Conservation (phyloP, 345 rosid species). For the Clausena lansium region DNA sequence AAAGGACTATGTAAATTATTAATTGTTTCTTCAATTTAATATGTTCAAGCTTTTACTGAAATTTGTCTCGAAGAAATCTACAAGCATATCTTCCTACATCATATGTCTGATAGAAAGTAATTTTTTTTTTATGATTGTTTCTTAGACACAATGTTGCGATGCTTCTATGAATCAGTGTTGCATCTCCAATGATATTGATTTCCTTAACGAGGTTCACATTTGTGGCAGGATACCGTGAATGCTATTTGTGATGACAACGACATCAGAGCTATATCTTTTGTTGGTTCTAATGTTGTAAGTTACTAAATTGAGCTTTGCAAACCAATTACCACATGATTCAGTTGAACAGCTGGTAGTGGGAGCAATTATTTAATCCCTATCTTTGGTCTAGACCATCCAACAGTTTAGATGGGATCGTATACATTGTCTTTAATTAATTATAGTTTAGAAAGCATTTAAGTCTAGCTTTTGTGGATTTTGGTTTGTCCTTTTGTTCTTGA, state of each 20-base stretch:
- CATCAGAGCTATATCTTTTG: conserved; percentile 89
- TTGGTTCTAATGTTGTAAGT: conserved; percentile 93
- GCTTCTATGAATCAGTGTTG: background rate
- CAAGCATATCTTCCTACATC: background rate
- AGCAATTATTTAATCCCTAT: background rate
- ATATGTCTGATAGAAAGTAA: background rate
- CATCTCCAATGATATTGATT: background rate
- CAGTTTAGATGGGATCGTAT: background rate
- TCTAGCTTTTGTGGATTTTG: background rate
- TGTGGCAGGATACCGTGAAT: conserved; percentile 77
- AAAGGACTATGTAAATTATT: background rate
- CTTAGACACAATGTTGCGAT: background rate
- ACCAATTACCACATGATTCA: background rate
- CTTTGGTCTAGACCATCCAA: background rate
- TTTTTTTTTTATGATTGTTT: background rate
- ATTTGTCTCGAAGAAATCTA: background rate
- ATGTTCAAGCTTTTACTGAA: background rate
- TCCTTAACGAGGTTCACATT: conserved; percentile 14
- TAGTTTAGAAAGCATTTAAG: background rate
- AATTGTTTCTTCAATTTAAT: background rate
- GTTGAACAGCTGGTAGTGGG: background rate
- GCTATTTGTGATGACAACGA: conserved; percentile 87
- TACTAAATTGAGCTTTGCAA: background rate
- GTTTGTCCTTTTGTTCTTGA: background rate
- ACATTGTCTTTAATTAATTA: background rate